Evolutionary conservation across 164 flowering plant species (phyloP), one percentile per base, ranked within the genome.

Genomic region (Buxus sempervirens): DNA sequence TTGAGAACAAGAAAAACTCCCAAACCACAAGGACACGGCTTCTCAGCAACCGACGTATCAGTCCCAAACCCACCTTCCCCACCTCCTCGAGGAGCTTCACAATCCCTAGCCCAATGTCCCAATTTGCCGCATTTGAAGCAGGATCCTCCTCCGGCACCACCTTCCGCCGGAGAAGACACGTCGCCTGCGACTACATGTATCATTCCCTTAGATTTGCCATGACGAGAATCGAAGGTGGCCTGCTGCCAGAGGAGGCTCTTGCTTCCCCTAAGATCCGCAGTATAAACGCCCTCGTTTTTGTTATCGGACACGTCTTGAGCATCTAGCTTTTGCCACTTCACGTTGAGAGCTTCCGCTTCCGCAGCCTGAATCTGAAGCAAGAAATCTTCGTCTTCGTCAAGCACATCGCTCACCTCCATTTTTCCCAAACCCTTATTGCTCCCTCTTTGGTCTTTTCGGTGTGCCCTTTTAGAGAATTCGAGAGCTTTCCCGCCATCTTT

Each of bases 61-160:
- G 9, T 23, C 56, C 67, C 58, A 28, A 67, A 64, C 16, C 54
- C 55, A 15, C 64, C 69, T 1, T 13, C 58, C 20, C 54, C 62
- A n/a, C 21, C 6, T 23, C 64, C 42, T 18, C 63, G 42, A 15
- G 9, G 19, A 2, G 65, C 68, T 53, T 4, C 75, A 54, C 85
- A 82, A 48, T 82, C 85, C 12, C 85, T 67, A 32, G 85, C 76
- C 85, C 82, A 82, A 48, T 82, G 85, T 18, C 82, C 85, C 1
- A 57, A 42, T 60, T 73, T 66, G 2, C 85, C 85, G 54, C 85
- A 82, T 56, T 82, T 79, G 75, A 80, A 82, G 69, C 85, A 82
- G 62, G 76, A 55, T 25, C 45, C 74, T 25, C 51, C 66, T 9
- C 71, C 62, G 18, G 54, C 62, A 6, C 36, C 68, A 7, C 69